Conservation (phyloP, 768 basidiomycete genomes). For the Termitomyces sp. region DNA sequence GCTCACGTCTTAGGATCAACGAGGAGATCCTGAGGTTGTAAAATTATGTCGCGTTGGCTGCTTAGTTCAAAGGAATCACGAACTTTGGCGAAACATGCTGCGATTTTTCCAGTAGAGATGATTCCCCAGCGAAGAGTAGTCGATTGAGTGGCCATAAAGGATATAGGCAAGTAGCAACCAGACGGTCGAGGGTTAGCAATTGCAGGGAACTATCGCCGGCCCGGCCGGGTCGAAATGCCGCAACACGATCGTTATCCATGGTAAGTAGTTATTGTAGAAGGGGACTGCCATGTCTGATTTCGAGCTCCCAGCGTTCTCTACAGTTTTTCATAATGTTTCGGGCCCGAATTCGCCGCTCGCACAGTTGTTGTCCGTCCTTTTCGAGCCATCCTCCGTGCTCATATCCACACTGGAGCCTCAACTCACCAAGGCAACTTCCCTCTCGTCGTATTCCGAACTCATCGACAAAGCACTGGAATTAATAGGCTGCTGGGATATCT, state of each 20-base stretch:
- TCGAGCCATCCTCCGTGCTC: conserved; percentile 56
- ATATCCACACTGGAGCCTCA: conserved; percentile 42
- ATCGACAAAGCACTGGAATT: conserved; percentile 46
- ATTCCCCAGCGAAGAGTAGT: conserved; percentile 75
- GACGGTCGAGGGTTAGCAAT: not conserved
- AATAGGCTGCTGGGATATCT: conserved; percentile 47
- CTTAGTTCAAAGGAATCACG: not conserved
- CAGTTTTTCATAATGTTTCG: conserved; percentile 25
- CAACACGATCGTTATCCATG: not conserved
- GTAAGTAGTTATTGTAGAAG: not conserved
- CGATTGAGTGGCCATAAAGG: conserved; percentile 26
- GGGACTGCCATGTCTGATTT: not conserved
- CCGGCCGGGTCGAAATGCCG: not conserved
- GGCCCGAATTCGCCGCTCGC: conserved; percentile 30
- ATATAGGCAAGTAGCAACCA: not conserved
- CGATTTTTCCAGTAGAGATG: conserved; percentile 77
- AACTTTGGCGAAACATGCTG: conserved; percentile 63
- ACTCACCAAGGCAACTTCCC: conserved; percentile 24
- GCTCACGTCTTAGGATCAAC: conserved; percentile 65
- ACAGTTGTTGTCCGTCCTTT: conserved; percentile 19
- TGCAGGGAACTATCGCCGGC: not conserved
- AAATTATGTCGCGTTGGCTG: not conserved
- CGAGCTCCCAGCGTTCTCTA: conserved; percentile 27
- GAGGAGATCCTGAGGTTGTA: conserved; percentile 53
- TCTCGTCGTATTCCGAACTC: conserved; percentile 45